A percentile compares a stretch with the other conserved stretches of the same genome.
Evolutionary conservation across 2,329 filamentous ascomycete genomes (phyloP).

Genomic region (Calonectria leucothoes): DNA sequence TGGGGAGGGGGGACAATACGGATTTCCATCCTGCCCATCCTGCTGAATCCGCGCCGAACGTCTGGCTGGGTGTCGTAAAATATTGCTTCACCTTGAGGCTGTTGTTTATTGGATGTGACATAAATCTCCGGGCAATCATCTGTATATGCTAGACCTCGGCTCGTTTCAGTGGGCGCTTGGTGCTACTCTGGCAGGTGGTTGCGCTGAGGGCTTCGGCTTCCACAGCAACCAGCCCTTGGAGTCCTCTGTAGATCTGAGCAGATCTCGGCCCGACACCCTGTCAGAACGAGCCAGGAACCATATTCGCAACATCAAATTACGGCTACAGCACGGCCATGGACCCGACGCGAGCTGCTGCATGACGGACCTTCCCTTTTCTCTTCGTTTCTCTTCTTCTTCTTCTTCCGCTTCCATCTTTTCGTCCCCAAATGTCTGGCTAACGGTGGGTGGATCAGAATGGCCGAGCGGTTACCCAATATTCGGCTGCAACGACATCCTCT

Average conservation of each 20-base stretch:
- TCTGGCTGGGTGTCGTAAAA: background rate
- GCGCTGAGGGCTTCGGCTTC: background rate
- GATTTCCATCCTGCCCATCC: background rate
- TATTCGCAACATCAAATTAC: background rate
- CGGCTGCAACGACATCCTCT: background rate
- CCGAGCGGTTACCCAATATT: background rate
- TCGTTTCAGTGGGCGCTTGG: background rate
- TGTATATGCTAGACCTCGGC: background rate
- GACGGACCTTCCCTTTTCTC: background rate
- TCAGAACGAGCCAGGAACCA: background rate
- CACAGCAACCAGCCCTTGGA: background rate
- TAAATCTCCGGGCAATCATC: background rate
- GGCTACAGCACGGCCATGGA: background rate
- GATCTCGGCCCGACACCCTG: background rate
- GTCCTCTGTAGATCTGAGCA: background rate
- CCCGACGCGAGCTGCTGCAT: too few relatives aligned
- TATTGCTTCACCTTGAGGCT: background rate
- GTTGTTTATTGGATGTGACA: background rate
- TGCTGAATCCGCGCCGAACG: background rate
- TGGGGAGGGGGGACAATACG: background rate
- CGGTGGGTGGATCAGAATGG: background rate
- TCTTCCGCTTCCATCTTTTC: background rate
- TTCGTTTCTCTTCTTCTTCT: too few relatives aligned
- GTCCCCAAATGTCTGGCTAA: background rate
- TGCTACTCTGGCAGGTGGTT: background rate